phyloP scores from a whole-genome alignment of 78 protist genomes.

The Dictyostelium firmibasis region DNA sequence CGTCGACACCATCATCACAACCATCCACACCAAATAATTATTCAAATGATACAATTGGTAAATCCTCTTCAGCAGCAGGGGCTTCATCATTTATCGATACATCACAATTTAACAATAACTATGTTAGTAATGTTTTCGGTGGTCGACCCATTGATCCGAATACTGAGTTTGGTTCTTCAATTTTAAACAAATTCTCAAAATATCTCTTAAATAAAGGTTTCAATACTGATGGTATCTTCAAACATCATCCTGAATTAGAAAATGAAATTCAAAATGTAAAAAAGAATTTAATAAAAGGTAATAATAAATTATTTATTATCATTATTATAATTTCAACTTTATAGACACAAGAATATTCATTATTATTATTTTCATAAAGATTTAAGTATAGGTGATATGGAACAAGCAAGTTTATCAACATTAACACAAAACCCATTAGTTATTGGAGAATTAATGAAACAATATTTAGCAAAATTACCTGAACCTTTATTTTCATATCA shows the following conservation, averaged over 20 bases:
- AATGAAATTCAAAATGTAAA: conserved; percentile 32
- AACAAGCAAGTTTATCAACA: conserved; percentile 53
- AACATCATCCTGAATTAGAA: conserved; percentile 28
- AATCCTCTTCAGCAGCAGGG: neutral
- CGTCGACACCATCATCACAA: neutral
- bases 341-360: too few relatives aligned
- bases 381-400: conserved; percentile 49
- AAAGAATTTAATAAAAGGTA: conserved; percentile 71
- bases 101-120: neutral
- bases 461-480: conserved; percentile 41
- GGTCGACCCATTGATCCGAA: conserved; percentile 48
- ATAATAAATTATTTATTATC: neutral
- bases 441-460: conserved; percentile 49
- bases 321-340: neutral
- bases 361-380: neutral
- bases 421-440: conserved; percentile 59
- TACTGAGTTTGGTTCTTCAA: conserved; percentile 28
- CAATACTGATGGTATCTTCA: conserved; percentile 24
- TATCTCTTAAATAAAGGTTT: conserved; percentile 15
- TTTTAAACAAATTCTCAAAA: conserved; percentile 15
- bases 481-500: conserved; percentile 65
- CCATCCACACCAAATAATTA: neutral
- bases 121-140: neutral
- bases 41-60: neutral
- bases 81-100: neutral